phyloP scores from a whole-genome alignment of 2,329 filamentous ascomycete genomes.

The Cercospora janseana region DNA sequence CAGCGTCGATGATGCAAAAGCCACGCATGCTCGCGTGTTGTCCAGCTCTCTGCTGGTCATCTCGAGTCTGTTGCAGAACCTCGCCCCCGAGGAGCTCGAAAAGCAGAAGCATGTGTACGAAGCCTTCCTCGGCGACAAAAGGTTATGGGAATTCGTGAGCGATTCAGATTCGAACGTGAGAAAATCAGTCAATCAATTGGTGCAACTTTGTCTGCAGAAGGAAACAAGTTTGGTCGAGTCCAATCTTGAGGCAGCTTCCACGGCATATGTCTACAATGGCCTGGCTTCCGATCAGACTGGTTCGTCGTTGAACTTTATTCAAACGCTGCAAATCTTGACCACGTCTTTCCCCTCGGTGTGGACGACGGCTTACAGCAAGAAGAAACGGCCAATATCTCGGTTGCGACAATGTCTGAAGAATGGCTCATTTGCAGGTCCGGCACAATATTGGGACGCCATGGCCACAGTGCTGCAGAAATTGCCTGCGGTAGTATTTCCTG shows the following conservation, averaged over 20 bases:
- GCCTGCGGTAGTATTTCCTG: slow-evolving; percentile 57
- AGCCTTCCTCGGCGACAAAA: slow-evolving; percentile 61
- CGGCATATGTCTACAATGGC: slow-evolving; percentile 70
- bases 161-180: slow-evolving; percentile 59
- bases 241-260: slow-evolving; percentile 57
- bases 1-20: slow-evolving; percentile 76
- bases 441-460: slow-evolving; percentile 71
- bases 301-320: slow-evolving; percentile 70
- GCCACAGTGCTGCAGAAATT: slow-evolving; percentile 59
- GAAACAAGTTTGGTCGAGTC: slow-evolving; percentile 42
- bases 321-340: slow-evolving; percentile 66
- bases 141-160: slow-evolving; percentile 59
- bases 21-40: slow-evolving; percentile 81
- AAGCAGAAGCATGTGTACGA: slow-evolving; percentile 64
- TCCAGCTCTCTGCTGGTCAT: slow-evolving; percentile 58
- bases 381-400: slow-evolving; percentile 55
- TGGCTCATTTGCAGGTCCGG: slow-evolving; percentile 75
- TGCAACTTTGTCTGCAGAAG: slow-evolving; percentile 52
- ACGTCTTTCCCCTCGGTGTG: slow-evolving; percentile 66
- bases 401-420: slow-evolving; percentile 73
- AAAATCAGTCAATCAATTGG: slow-evolving; percentile 56
- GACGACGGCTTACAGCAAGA: slow-evolving; percentile 62
- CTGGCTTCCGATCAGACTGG: slow-evolving; percentile 70
- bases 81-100: slow-evolving; percentile 53
- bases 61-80: slow-evolving; percentile 51